Percentiles rank a stretch among this genome's conserved stretches.
Evolutionary conservation across 2,329 filamentous ascomycete genomes (phyloP).

Genomic region (Colletotrichum lindemuthianum): DNA sequence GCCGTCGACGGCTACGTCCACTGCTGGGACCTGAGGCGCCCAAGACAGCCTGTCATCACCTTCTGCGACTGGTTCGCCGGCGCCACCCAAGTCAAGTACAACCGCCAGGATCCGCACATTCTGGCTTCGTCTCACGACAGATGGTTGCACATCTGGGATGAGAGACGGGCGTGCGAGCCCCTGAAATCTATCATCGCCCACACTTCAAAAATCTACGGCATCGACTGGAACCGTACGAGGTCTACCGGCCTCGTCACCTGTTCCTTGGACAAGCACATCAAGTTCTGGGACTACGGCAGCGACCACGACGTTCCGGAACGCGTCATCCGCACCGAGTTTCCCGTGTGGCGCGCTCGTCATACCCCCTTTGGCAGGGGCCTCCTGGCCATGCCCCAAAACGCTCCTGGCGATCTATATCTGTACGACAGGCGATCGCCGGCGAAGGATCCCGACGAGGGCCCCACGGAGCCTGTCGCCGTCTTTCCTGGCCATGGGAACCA

Average conservation of each 20-base stretch:
- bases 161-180: conserved; percentile 79
- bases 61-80: conserved; percentile 95
- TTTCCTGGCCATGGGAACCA: conserved; percentile 71
- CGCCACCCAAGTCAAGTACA: conserved; percentile 95
- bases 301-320: conserved; percentile 75
- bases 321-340: conserved; percentile 83
- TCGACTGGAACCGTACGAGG: conserved; percentile 90
- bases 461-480: conserved; percentile 62
- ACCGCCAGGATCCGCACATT: conserved; percentile 85
- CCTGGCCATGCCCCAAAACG: conserved; percentile 91
- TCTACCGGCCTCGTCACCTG: conserved; percentile 82
- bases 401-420: conserved; percentile 84
- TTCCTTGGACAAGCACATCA: conserved; percentile 90
- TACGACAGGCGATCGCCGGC: conserved; percentile 73
- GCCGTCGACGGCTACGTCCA: conserved; percentile 94
- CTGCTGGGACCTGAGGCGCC: conserved; percentile 86
- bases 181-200: conserved; percentile 88
- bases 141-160: conserved; percentile 90
- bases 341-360: conserved; percentile 90
- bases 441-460: conserved; percentile 55
- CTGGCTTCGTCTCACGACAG: conserved; percentile 92
- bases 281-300: conserved; percentile 85
- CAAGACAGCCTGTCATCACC: conserved; percentile 77
- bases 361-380: conserved; percentile 90
- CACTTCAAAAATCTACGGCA: conserved; percentile 91